Evolutionary conservation across 306 rosid genomes (phyloP), one percentile per base, ranked within the genome.

Genomic region (Betula pendula): DNA sequence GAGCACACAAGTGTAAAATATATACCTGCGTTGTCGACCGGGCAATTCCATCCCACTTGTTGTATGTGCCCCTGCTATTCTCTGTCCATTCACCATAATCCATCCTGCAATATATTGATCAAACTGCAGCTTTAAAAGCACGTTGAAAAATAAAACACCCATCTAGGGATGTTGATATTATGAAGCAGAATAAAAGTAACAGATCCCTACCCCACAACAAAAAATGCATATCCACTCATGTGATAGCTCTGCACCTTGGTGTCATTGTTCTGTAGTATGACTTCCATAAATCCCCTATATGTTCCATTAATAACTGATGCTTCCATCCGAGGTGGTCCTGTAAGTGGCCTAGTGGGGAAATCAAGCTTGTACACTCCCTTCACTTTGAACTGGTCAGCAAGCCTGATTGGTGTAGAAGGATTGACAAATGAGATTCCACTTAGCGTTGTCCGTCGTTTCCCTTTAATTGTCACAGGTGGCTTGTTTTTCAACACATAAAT

Each of bases 1-100:
- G 67, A 19, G 56, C 55, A 49, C 9, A 8, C 14, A 13, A 56
- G 25, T 29, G 68, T 51, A 19, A 52, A 44, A 79, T 53, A 38
- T 12, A 15, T 85, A 92, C 98, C 98, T 94, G 98, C 20, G 87
- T 66, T 59, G 98, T 90, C 19, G 84, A 14, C 56, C 97, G 92
- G 83, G 98, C 98, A 73, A 94, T 94, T 88, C 98, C 98, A 74
- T 94, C 98, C 98, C 98, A 94, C 80, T 94, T 94, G 65, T 94
- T 94, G 72, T 94, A 94, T 17, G 98, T 94, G 55, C 98, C 98
- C 77, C 97, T 85, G 87, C 98, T 94, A 79, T 92, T 92, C 53
- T 94, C 92, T 10, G 95, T 80, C 98, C 98, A 94, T 63, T 94
- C 98, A 35, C 97, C 98, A 25, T 79, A 94, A 83, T 94, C 98